Base-by-base conservation (phyloP, 371 early-diverging fungal species). In the Thermomucor indicae-seudaticae region DNA sequence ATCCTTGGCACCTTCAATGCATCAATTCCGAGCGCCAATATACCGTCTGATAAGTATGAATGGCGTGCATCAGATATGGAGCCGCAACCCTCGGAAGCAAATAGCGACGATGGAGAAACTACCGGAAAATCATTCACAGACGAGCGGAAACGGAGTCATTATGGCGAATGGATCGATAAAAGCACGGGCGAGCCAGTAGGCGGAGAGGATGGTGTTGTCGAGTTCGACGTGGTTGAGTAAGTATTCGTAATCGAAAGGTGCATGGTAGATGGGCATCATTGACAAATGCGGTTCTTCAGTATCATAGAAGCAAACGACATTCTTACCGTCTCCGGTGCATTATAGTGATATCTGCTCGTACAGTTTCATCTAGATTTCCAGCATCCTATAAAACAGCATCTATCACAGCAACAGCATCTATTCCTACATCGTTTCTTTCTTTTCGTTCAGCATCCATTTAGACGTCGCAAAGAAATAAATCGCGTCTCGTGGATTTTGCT, bases 1-100 rank as follows among this genome's bases (percentile, higher is more conserved):
- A 79, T 95, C 45, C 90, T 88, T 65, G 91, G 92, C 34, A 89
- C 93, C 8, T 94, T 97, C 76, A 97, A 97, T 57, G 96, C 94
- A 11, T 92, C 94, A 12, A 95, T 96, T 44, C 88, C 95, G 0
- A 79, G 85, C 19, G 81, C 85, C 57, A 75, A 82, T 47, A 91
- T 96, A 47, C 87, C 89, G 29, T 67, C 77, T 50, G 73, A 78
- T 57, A 81, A 74, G 57, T 94, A 86, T 64, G 79, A 81, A 59
- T 93, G 87, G 88, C 64, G 64, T 20, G 54, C 66, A 29, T 72
- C 74, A 14, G 66, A 68, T 34, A 53, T 30, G 30, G 37, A 51
- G 16, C 5, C 43, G 10, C 31, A 48, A 27, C 45, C 44, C 11
- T 16, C 23, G 4, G 22, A 11, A 16, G 32, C n/a, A 29, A 7